A percentile compares a stretch with the other conserved stretches of the same genome.
Evolutionary conservation across 257 asterid genomes (phyloP).

Genomic region (Nicotiana knightiana): DNA sequence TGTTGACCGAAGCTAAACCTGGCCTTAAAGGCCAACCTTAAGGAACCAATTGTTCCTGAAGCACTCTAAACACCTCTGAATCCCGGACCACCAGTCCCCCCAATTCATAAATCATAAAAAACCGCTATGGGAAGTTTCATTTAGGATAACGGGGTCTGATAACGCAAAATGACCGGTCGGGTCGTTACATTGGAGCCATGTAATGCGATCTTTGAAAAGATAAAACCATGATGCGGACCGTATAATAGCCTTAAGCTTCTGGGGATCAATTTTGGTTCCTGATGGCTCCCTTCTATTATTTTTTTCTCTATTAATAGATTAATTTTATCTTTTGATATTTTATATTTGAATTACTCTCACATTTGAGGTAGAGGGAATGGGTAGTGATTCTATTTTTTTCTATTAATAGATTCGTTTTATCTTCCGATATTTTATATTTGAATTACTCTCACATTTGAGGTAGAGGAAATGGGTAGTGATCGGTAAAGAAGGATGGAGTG

Average conservation of each 20-base stretch:
- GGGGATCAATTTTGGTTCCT: constrained; percentile 26
- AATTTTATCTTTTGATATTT: not conserved
- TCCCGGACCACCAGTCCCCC: no score
- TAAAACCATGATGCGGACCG: constrained; percentile 39
- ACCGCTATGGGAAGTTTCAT: no score
- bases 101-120: no score
- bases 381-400: not conserved
- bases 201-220: constrained; percentile 14
- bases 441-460: not conserved
- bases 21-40: no score
- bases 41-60: no score
- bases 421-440: not conserved
- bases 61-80: no score
- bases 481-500: not conserved
- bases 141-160: no score
- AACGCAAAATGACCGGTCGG: no score
- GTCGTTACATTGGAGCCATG: not conserved
- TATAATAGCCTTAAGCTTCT: constrained; percentile 20
- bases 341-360: not conserved
- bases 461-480: not conserved
- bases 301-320: not conserved
- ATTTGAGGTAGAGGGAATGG: not conserved
- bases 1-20: no score
- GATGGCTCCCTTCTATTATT: constrained; percentile 14
- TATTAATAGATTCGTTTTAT: not conserved